These are phyloP conservation scores for Phytophthora rubi DNA, from an alignment of 352 stramenopile species.

Conservation along the genomic window DNA sequence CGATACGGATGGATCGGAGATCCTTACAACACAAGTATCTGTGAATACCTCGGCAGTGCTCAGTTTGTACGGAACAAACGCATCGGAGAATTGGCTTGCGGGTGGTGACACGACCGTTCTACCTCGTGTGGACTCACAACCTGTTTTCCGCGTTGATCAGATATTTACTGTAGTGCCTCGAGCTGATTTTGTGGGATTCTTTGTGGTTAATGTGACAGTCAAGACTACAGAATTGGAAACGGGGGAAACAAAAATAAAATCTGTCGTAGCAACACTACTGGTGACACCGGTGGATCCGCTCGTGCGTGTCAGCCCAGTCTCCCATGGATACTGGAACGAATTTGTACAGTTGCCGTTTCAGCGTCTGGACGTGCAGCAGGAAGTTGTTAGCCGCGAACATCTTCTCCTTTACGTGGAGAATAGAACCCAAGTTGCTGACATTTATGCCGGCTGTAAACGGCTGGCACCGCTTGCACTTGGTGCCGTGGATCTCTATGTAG, in stretches of 20 bases:
- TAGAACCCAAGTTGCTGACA: slow-evolving; percentile 36
- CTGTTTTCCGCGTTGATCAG: slow-evolving; percentile 24
- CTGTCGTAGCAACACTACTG: slow-evolving; percentile 30
- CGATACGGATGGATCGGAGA: slow-evolving; percentile 40
- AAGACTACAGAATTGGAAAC: slow-evolving; percentile 45
- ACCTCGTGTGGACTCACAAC: slow-evolving; percentile 5
- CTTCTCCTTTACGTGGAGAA: slow-evolving; percentile 52
- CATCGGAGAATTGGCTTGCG: slow-evolving; percentile 26
- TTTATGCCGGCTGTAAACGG: slow-evolving; percentile 46
- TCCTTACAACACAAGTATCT: slow-evolving; percentile 18
- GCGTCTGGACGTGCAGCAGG: slow-evolving; percentile 38
- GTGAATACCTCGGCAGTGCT: slow-evolving; percentile 37
- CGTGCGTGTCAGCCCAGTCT: slow-evolving; percentile 20
- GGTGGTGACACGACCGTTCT: slow-evolving; percentile 17
- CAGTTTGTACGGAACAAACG: slow-evolving; percentile 25
- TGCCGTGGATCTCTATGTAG: slow-evolving; percentile 36
- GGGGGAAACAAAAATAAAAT: slow-evolving; percentile 29
- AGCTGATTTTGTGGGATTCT: slow-evolving; percentile 52
- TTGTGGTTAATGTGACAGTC: slow-evolving; percentile 44
- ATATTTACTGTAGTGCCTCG: slow-evolving; percentile 38
- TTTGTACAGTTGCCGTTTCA: slow-evolving; percentile 56
- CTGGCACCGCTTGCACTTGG: slow-evolving; percentile 28
- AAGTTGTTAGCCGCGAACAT: slow-evolving; percentile 44
- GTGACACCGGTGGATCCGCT: slow-evolving; percentile 41
- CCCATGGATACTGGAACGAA: slow-evolving; percentile 31